Percentiles rank a stretch among this genome's conserved stretches.
Evolutionary conservation across 495 filamentous ascomycete genomes (phyloP).

Genomic region (Articulospora tetracladia): DNA sequence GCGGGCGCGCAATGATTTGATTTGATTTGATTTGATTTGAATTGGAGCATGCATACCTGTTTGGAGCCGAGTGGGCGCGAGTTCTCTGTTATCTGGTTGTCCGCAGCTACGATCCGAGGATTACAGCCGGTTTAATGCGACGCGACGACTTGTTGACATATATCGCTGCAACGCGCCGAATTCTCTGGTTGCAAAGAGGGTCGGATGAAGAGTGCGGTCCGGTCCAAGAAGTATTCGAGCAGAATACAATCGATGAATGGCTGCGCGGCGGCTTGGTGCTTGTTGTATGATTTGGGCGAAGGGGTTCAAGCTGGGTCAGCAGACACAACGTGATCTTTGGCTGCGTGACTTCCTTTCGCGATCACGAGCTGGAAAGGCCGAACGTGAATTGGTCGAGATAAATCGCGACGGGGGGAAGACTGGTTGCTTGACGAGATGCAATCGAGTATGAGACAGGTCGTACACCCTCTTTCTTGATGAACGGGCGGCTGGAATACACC

Average conservation of each 20-base stretch:
- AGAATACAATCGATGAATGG: not conserved
- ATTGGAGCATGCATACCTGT: conserved; percentile 13
- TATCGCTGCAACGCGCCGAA: conserved; percentile 9
- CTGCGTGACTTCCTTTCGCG: conserved; percentile 9
- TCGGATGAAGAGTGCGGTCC: not conserved
- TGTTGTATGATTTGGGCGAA: conserved; percentile 3
- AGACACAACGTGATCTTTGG: conserved; percentile 18
- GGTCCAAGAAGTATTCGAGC: not conserved
- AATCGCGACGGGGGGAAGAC: not conserved
- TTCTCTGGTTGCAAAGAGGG: not conserved
- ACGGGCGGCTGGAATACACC: not conserved
- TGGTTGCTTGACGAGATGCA: conserved; percentile 3
- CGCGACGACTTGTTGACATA: conserved; percentile 17
- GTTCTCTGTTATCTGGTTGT: not conserved
- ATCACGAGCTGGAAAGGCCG: conserved; percentile 13
- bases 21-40: too few relatives aligned
- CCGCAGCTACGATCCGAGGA: conserved; percentile 1
- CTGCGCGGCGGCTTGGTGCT: not conserved
- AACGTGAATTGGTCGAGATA: conserved; percentile 7
- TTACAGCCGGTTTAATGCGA: conserved; percentile 15
- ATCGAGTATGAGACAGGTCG: conserved; percentile 10
- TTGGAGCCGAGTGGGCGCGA: not conserved
- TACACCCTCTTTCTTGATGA: conserved; percentile 18
- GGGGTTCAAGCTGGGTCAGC: conserved; percentile 7
- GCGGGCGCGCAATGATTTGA: not conserved